Evolutionary conservation across 2,329 filamentous ascomycete genomes (phyloP).

Genomic region (Claviceps capensis): DNA sequence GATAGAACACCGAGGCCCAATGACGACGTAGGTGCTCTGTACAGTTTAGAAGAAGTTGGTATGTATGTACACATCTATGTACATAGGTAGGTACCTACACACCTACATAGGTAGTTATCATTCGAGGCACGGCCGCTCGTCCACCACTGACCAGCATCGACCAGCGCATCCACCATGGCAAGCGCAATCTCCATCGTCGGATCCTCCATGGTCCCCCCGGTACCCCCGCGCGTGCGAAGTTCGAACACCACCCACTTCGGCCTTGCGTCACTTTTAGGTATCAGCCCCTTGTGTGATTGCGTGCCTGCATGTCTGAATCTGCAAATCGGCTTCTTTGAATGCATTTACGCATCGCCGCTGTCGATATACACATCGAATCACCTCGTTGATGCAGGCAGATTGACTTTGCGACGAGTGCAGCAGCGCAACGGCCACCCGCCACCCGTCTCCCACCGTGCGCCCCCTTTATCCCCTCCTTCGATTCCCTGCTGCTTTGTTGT

Average conservation of each 20-base stretch:
- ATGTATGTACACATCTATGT: no score
- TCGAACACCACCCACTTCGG: not conserved
- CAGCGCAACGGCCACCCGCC: not conserved
- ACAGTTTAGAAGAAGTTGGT: no score
- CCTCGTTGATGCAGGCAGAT: not conserved
- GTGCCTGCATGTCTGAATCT: not conserved
- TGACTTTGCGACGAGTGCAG: not conserved
- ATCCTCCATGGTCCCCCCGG: not conserved
- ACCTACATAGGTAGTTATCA: no score
- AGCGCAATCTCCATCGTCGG: not conserved
- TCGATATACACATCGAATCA: not conserved
- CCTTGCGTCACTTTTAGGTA: not conserved
- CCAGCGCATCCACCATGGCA: not conserved
- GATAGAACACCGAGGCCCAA: no score
- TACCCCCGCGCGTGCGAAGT: not conserved
- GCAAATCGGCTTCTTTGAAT: no score
- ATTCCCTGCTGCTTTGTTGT: not conserved
- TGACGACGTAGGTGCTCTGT: no score
- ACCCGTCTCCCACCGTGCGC: not conserved
- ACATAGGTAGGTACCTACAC: no score
- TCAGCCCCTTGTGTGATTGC: not conserved
- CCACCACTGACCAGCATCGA: not conserved
- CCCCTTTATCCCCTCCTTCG: not conserved
- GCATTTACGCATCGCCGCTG: not conserved
- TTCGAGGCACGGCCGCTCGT: not conserved